These are phyloP conservation scores for Neocatenulostroma microsporum DNA, from an alignment of 2,329 filamentous ascomycete species.

Conservation along the genomic window DNA sequence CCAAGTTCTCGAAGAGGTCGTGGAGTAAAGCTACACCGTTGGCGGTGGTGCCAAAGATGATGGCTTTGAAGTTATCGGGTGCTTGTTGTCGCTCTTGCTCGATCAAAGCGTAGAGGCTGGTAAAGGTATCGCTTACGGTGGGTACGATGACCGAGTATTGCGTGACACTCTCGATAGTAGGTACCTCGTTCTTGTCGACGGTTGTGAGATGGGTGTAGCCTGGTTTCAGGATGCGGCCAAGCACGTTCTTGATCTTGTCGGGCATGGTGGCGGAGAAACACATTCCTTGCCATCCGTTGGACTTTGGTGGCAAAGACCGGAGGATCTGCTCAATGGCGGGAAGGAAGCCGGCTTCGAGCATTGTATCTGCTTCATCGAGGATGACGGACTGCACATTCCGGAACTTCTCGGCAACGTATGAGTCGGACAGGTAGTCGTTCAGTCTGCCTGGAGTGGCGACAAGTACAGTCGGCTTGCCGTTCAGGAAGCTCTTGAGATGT, in stretches of 20 bases:
- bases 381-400: slow-evolving; percentile 39
- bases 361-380: slow-evolving; percentile 74
- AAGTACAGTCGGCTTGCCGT: slow-evolving; percentile 73
- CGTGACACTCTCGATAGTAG: slow-evolving; percentile 42
- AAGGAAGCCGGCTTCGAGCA: slow-evolving; percentile 53
- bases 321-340: slow-evolving; percentile 47
- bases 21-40: slow-evolving; percentile 39
- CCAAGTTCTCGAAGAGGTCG: slow-evolving; percentile 29
- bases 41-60: slow-evolving; percentile 42
- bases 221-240: slow-evolving; percentile 37
- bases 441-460: slow-evolving; percentile 84
- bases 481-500: slow-evolving; percentile 62
- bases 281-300: slow-evolving; percentile 43
- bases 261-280: slow-evolving; percentile 42
- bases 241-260: slow-evolving; percentile 37
- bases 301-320: slow-evolving; percentile 44
- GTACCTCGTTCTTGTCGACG: slow-evolving; percentile 37
- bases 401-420: slow-evolving; percentile 40
- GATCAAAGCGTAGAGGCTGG: slow-evolving; percentile 39
- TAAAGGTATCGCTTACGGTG: slow-evolving; percentile 38
- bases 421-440: slow-evolving; percentile 71
- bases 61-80: slow-evolving; percentile 37
- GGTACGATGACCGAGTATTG: slow-evolving; percentile 39
- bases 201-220: slow-evolving; percentile 38
- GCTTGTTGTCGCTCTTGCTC: slow-evolving; percentile 34